Conservation (phyloP, 2,329 filamentous ascomycete genomes). For the Aspergillus sclerotialis region DNA sequence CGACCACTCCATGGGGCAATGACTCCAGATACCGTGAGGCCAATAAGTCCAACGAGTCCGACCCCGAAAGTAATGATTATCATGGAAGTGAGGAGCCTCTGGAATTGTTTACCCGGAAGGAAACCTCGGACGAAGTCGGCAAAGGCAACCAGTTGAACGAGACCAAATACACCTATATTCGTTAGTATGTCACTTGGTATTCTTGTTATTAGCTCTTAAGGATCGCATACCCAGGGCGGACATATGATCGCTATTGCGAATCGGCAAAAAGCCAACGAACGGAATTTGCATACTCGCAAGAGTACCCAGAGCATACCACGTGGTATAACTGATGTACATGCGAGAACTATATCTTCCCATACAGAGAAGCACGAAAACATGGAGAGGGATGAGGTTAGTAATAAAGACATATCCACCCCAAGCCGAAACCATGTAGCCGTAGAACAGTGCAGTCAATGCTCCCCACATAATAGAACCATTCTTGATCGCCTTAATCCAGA, state of each 20-base stretch:
- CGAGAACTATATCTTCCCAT: slow-evolving; percentile 96
- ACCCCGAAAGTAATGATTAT: slow-evolving; percentile 68
- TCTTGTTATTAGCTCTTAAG: neutral
- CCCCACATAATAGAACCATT: slow-evolving; percentile 95
- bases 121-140: slow-evolving; percentile 85
- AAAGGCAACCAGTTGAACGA: slow-evolving; percentile 87
- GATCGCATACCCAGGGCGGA: slow-evolving; percentile 69
- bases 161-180: slow-evolving; percentile 75
- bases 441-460: slow-evolving; percentile 87
- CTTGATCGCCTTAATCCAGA: slow-evolving; percentile 99
- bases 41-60: slow-evolving; percentile 67
- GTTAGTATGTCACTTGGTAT: slow-evolving; percentile 12
- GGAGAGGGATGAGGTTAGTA: slow-evolving; percentile 89
- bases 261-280: slow-evolving; percentile 93
- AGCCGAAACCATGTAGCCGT: slow-evolving; percentile 99
- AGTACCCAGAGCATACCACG: slow-evolving; percentile 95
- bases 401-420: slow-evolving; percentile 99
- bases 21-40: slow-evolving; percentile 77
- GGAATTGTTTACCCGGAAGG: slow-evolving; percentile 87
- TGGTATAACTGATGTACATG: slow-evolving; percentile 93
- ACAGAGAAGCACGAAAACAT: slow-evolving; percentile 86
- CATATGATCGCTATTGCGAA: slow-evolving; percentile 98
- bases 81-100: slow-evolving; percentile 73
- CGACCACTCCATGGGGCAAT: slow-evolving; percentile 97
- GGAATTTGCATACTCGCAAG: slow-evolving; percentile 98